Conservation (phyloP, 2,329 filamentous ascomycete genomes). For the Penicillium sp. region DNA sequence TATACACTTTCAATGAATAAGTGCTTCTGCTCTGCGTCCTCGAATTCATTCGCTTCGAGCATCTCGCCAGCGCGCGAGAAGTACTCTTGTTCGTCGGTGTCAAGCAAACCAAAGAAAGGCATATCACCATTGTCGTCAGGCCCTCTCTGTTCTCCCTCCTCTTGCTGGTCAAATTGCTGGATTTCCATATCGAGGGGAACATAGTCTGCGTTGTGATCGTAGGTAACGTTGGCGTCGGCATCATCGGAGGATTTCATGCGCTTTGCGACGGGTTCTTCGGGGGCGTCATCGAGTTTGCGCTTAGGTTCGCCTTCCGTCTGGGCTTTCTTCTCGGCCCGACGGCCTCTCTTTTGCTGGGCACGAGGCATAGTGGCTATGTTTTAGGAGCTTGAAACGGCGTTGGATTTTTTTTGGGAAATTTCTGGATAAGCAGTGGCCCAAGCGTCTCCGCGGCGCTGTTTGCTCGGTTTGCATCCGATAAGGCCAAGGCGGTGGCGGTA, state of each 20-base stretch:
- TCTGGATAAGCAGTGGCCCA: constrained; percentile 40
- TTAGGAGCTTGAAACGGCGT: constrained; percentile 9
- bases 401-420: constrained; percentile 33
- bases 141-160: constrained; percentile 20
- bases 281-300: constrained; percentile 35
- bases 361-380: constrained; percentile 41
- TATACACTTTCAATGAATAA: constrained; percentile 80
- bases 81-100: constrained; percentile 92
- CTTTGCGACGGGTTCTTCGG: constrained; percentile 37
- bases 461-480: constrained; percentile 32
- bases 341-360: constrained; percentile 49
- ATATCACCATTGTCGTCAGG: constrained; percentile 50
- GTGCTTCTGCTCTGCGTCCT: constrained; percentile 68
- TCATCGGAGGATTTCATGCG: constrained; percentile 36
- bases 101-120: constrained; percentile 90
- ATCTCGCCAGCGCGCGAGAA: constrained; percentile 87
- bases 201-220: constrained; percentile 32
- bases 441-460: constrained; percentile 31
- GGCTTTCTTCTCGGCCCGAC: constrained; percentile 43
- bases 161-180: constrained; percentile 20
- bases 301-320: constrained; percentile 38
- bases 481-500: background rate
- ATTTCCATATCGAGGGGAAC: constrained; percentile 36
- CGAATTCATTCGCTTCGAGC: constrained; percentile 87
- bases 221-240: constrained; percentile 15